Evolutionary conservation across 2,329 filamentous ascomycete species (phyloP).

Genomic region (Salinomyces thailandicus): DNA sequence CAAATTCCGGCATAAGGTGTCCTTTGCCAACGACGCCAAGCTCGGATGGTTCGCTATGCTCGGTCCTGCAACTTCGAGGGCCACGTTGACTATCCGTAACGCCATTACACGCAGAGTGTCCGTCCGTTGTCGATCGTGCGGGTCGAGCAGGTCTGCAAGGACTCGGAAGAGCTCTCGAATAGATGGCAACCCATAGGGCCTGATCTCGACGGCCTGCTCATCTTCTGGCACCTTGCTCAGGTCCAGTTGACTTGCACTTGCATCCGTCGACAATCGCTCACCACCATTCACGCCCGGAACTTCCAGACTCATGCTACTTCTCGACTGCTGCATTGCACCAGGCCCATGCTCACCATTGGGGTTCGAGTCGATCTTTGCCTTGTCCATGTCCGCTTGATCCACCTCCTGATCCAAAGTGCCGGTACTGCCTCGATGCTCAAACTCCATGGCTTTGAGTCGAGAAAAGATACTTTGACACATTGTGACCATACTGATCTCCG

Average conservation of each 20-base stretch:
- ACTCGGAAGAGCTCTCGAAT: slow-evolving; percentile 92
- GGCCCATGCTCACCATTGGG: slow-evolving; percentile 35
- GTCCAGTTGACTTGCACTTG: slow-evolving; percentile 35
- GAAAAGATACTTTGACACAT: slow-evolving; percentile 99
- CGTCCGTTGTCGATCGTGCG: slow-evolving; percentile 82
- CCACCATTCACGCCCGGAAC: slow-evolving; percentile 25
- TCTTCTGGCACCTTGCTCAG: slow-evolving; percentile 27
- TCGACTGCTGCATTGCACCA: slow-evolving; percentile 30
- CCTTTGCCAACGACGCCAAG: slow-evolving; percentile 76
- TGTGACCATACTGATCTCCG: slow-evolving; percentile 93
- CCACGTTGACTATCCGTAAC: slow-evolving; percentile 90
- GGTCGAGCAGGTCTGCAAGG: slow-evolving; percentile 84
- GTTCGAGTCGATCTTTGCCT: slow-evolving; percentile 69
- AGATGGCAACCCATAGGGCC: slow-evolving; percentile 85
- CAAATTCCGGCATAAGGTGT: slow-evolving; percentile 83
- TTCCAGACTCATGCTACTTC: slow-evolving; percentile 52
- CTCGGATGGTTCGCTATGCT: slow-evolving; percentile 89
- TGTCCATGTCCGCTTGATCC: slow-evolving; percentile 58
- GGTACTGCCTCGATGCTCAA: slow-evolving; percentile 55
- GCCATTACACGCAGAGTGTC: slow-evolving; percentile 98
- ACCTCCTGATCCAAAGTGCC: slow-evolving; percentile 53
- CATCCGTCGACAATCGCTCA: slow-evolving; percentile 26
- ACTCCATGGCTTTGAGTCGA: slow-evolving; percentile 75
- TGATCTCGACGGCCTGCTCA: slow-evolving; percentile 49
- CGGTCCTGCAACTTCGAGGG: slow-evolving; percentile 87